Conservation (phyloP, 192 early-diverging fungal species). For the Helicostylum pulchrum region DNA sequence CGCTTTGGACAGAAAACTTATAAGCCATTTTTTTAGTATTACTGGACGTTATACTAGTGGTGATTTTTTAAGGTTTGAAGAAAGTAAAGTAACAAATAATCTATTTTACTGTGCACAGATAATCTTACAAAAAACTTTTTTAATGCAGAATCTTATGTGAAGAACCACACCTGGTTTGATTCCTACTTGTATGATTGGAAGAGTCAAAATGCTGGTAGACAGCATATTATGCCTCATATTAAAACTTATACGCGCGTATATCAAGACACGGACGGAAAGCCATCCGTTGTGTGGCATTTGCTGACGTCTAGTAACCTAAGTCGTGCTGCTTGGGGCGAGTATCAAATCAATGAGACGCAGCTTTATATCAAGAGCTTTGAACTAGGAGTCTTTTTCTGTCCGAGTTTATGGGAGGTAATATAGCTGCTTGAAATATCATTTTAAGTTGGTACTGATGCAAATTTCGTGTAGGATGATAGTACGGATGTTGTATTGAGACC, state of each 20-base stretch:
- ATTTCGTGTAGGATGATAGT: no score
- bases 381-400: constrained; percentile 58
- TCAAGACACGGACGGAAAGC: background rate
- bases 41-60: no score
- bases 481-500: no score
- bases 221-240: constrained; percentile 66
- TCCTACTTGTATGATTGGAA: constrained; percentile 51
- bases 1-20: no score
- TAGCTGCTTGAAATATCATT: no score
- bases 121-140: no score
- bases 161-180: constrained; percentile 49
- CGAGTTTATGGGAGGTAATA: constrained; percentile 55
- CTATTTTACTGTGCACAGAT: no score
- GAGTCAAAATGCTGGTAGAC: constrained; percentile 44
- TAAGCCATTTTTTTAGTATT: no score
- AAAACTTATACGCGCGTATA: constrained; percentile 49
- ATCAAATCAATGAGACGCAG: constrained; percentile 49
- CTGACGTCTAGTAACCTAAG: constrained; percentile 54
- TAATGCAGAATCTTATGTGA: no score
- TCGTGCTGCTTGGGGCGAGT: constrained; percentile 66
- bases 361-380: constrained; percentile 65
- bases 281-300: constrained; percentile 32
- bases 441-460: no score
- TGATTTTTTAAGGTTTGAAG: no score
- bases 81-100: no score